These are phyloP conservation scores for Mycena kentingensis DNA, from an alignment of 768 basidiomycete genomes.

Conservation along the genomic window DNA sequence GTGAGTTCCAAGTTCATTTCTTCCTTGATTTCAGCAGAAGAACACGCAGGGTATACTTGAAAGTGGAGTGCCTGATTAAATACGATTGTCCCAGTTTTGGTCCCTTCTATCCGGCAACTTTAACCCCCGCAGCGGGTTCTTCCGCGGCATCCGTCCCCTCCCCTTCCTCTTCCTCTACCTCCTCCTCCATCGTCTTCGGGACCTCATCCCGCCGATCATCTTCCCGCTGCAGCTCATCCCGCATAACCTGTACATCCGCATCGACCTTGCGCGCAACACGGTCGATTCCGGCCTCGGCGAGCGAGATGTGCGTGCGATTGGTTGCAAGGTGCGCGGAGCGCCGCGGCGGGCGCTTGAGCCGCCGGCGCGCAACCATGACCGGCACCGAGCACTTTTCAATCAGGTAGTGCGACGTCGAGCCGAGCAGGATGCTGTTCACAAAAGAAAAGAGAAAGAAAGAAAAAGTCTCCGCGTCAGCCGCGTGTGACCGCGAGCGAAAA, in stretches of 20 bases:
- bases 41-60: no score
- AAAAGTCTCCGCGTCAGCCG: no score
- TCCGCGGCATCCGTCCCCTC: slow-evolving; percentile 17
- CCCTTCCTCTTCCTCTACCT: slow-evolving; percentile 11
- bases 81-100: no score
- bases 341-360: slow-evolving; percentile 84
- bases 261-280: slow-evolving; percentile 85
- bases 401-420: slow-evolving; percentile 93
- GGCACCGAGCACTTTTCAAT: slow-evolving; percentile 94
- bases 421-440: slow-evolving; percentile 81
- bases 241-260: slow-evolving; percentile 79
- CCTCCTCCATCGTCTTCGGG: neutral
- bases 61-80: no score
- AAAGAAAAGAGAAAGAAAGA: no score
- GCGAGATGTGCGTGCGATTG: slow-evolving; percentile 79
- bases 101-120: neutral
- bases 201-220: slow-evolving; percentile 48
- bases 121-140: slow-evolving; percentile 6
- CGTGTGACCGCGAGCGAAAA: no score
- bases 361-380: slow-evolving; percentile 93
- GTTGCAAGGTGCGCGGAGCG: slow-evolving; percentile 80
- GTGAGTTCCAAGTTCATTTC: no score
- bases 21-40: no score
- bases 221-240: slow-evolving; percentile 72
- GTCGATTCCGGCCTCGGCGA: slow-evolving; percentile 88